Evolutionary conservation across 768 basidiomycete genomes (phyloP), one percentile per base, ranked within the genome.

Genomic region (Scleroderma bovista): DNA sequence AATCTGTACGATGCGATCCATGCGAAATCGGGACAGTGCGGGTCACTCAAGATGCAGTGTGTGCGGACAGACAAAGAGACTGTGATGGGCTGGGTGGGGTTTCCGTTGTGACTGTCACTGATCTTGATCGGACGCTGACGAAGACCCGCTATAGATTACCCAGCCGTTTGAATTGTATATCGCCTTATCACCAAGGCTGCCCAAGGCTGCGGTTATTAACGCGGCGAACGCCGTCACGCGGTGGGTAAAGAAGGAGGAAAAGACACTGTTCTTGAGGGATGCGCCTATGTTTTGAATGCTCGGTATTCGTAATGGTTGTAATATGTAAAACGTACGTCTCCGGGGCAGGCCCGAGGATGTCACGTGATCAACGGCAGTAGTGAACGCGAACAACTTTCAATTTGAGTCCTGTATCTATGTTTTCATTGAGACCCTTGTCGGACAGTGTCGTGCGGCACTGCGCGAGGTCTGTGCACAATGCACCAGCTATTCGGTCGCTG

Each of bases 101-200:
- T 44, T 34, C 19, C 37, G 26, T 29, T 29, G 26, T 51, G 44
- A 4, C 43, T 40, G 19, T 13, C 32, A 16, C 24, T 39, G 11
- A 11, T 39, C 33, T 44, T 15, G 34, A 57, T 29, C 3, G 22
- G 11, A 6, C 22, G 17, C 42, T 22, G 44, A 31, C 33, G 43
- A 23, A 11, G 19, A 44, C 20, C 33, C 19, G 45, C 42, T 12
- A 26, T 60, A 98, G 94, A 86, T 94, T 51, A 96, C 94, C 0
- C 88, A 93, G 60, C 84, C 86, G 0, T 97, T 96, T 61, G 96
- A 98, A 65, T 69, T 98, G 15, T 98, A 96, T 62, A 69, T 95
- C 44, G 75, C 87, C 0, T 65, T 94, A 13, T 89, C 92, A 1
- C 88, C 91, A 10, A 75, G 78, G 43, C 62, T 97, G 46, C 90